Conservation (phyloP, 306 rosid species). For the Clitoria ternatea region DNA sequence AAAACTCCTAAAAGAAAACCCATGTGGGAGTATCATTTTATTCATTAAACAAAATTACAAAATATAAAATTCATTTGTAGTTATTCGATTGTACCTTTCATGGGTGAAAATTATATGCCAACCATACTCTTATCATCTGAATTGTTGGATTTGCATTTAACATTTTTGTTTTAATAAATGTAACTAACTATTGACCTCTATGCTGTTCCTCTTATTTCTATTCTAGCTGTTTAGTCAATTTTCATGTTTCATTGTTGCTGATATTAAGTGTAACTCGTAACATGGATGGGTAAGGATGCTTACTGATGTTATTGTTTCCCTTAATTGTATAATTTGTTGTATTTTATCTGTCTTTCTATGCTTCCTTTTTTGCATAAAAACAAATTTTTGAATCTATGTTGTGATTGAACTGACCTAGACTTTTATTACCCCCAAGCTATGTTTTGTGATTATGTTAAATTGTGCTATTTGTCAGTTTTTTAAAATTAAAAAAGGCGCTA, state of each 20-base stretch:
- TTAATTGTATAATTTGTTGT: neutral
- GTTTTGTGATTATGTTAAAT: neutral
- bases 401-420: neutral
- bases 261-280: neutral
- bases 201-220: neutral
- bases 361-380: neutral
- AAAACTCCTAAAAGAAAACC: too few species aligned
- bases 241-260: neutral
- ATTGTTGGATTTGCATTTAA: conserved; percentile 1
- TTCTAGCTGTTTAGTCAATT: neutral
- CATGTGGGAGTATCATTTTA: conserved; percentile 15
- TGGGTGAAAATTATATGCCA: neutral
- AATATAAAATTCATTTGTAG: neutral
- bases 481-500: neutral
- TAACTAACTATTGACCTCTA: neutral
- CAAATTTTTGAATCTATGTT: neutral
- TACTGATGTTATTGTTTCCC: neutral
- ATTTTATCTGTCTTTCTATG: neutral
- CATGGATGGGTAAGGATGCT: neutral
- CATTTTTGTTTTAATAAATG: neutral
- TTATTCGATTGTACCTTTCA: neutral
- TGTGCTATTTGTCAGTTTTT: neutral
- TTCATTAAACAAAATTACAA: conserved; percentile 13
- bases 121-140: neutral
- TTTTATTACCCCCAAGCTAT: neutral